A percentile compares a stretch with the other conserved stretches of the same genome.
Evolutionary conservation across 2,329 filamentous ascomycete genomes (phyloP).

Genomic region (Colletotrichum viniferum): DNA sequence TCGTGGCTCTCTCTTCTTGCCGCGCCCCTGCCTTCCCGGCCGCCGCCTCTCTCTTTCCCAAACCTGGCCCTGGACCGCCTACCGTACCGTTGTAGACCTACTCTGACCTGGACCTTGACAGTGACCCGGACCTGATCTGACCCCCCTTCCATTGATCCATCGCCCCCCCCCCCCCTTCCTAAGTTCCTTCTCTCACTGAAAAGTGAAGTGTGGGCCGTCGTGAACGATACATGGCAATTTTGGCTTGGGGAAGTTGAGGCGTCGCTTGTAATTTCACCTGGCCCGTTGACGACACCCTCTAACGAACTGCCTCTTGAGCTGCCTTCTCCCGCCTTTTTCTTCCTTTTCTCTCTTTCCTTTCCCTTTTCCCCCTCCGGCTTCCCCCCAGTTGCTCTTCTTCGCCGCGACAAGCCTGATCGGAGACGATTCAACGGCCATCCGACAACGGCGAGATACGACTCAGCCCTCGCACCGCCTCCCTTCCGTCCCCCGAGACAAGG

Average conservation of each 20-base stretch:
- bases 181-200: neutral
- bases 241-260: conserved; percentile 1
- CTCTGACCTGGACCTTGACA: conserved; percentile 6
- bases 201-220: conserved; percentile 6
- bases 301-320: neutral
- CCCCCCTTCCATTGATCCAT: neutral
- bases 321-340: neutral
- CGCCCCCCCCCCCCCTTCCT: neutral
- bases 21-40: neutral
- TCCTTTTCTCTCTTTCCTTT: neutral
- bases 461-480: conserved; percentile 20
- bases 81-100: neutral
- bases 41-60: conserved; percentile 1
- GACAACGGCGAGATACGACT: conserved; percentile 22
- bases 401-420: conserved; percentile 19
- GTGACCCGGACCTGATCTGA: conserved; percentile 10
- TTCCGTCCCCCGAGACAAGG: neutral
- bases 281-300: conserved; percentile 13
- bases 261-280: conserved; percentile 20
- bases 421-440: conserved; percentile 19
- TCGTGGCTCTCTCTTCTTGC: neutral
- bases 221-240: conserved; percentile 6
- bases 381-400: conserved; percentile 1
- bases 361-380: neutral
- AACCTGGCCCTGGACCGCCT: neutral